A percentile compares a stretch with the other conserved stretches of the same genome.
These are phyloP conservation scores for Aspergillus kassunensis DNA, from an alignment of 495 filamentous ascomycete species.

Conservation along the genomic window DNA sequence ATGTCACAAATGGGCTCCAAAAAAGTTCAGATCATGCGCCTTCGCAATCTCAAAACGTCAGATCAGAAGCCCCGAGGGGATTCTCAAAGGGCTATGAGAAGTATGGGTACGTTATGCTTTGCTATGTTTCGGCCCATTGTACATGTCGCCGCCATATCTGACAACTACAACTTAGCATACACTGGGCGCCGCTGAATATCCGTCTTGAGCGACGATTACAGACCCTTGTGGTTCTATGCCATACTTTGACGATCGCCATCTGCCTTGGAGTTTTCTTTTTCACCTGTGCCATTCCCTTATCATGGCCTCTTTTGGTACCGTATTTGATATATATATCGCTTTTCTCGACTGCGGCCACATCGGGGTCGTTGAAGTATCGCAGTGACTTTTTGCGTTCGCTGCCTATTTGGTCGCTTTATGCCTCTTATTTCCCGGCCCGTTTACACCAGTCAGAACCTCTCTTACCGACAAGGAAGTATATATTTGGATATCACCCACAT, in stretches of 20 bases:
- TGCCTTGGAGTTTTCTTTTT: constrained; percentile 83
- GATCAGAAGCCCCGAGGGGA: background rate
- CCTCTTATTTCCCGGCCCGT: constrained; percentile 83
- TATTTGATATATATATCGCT: constrained; percentile 80
- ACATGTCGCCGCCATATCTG: background rate
- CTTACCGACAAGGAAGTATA: constrained; percentile 83
- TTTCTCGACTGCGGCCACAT: constrained; percentile 68
- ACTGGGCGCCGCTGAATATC: constrained; percentile 84
- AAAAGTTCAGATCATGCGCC: background rate
- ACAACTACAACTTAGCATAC: constrained; percentile 47
- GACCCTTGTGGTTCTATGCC: constrained; percentile 78
- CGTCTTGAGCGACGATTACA: constrained; percentile 83
- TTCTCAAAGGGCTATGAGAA: constrained; percentile 1
- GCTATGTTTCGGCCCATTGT: background rate
- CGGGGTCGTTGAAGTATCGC: constrained; percentile 69
- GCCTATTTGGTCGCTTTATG: constrained; percentile 84
- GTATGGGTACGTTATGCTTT: constrained; percentile 10
- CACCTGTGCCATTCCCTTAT: constrained; percentile 81
- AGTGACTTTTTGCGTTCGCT: constrained; percentile 68
- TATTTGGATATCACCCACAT: constrained; percentile 96
- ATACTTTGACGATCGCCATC: constrained; percentile 76
- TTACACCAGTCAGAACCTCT: constrained; percentile 78
- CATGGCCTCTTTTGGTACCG: constrained; percentile 88
- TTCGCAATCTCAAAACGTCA: background rate
- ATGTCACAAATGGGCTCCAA: background rate